Evolutionary conservation across 2,329 filamentous ascomycete genomes (phyloP), one percentile per base, ranked within the genome.

Genomic region (Cytospora piceicola): DNA sequence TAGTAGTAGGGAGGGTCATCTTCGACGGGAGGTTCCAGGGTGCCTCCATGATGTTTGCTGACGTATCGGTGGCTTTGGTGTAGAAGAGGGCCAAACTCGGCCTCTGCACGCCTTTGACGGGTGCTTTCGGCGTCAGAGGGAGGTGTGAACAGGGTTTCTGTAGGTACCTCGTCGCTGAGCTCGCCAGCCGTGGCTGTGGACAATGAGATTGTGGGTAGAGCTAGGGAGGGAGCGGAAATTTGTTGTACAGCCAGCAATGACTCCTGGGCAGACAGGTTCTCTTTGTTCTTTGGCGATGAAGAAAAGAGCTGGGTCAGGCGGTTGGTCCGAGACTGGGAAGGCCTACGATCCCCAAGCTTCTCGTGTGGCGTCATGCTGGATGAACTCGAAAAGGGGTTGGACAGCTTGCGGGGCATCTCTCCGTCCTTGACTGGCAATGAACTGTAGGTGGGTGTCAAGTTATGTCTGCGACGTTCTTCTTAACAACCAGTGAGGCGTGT

Each of bases 1-100:
- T 92, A 97, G 83, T 94, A 98, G 81, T 97, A 98, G 22, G 94
- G 93, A 52, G 95, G 94, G 77, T 97, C 94, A 75, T 99, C 95
- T 76, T 97, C 92, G 67, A 98, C 82, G 6, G 94, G 94, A 46
- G 93, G 87, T 55, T 89, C 88, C 66, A 98, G 90, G 49, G 90
- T 86, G 72, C 88, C 87, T 71, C 94, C 94, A 68, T 90, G 88
- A 76, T 96, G 93, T 77, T 90, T 88, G 83, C 94, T 97, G 69
- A 91, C 89, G 80, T 97, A 97, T 75, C 92, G 86, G 78, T 99
- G 94, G 73, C 85, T 90, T 59, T 88, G 86, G 70, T 92, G 90
- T 70, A 89, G 85, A 58, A 98, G 83, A 20, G 94, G 94, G 15
- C 91, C 95, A 74, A 98, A 99, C 75, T 98, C 93, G 42, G 94